Conservation (phyloP, 2,329 filamentous ascomycete species). For the Furcasterigmium sp. region DNA sequence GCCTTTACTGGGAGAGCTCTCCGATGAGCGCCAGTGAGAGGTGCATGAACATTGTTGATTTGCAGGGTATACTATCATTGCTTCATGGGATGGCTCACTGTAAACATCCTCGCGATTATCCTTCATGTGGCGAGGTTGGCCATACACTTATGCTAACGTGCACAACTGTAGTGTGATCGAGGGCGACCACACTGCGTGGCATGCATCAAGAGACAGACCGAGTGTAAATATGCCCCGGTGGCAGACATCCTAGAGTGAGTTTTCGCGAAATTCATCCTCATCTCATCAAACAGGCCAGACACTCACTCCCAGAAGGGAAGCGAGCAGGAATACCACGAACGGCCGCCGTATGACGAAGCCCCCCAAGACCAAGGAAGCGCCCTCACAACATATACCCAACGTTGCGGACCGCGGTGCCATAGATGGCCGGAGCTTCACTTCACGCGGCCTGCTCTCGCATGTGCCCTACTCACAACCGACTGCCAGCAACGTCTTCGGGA, state of each 20-base stretch:
- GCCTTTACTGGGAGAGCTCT: too few species aligned
- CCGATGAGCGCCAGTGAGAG: too few species aligned
- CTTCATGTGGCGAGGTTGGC: too few species aligned
- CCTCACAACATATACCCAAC: slow-evolving; percentile 36
- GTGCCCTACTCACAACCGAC: slow-evolving; percentile 66
- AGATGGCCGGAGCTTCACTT: slow-evolving; percentile 35
- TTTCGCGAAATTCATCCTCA: background rate
- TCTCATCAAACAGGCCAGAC: too few species aligned
- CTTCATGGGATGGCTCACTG: too few species aligned
- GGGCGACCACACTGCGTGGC: slow-evolving; percentile 64
- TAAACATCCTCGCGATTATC: too few species aligned
- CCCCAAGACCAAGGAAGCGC: slow-evolving; percentile 46
- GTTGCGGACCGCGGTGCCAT: slow-evolving; percentile 49
- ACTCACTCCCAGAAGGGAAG: too few species aligned
- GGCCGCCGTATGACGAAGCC: slow-evolving; percentile 52
- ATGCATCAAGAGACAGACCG: slow-evolving; percentile 70
- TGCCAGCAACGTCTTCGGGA: slow-evolving; percentile 75
- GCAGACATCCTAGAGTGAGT: slow-evolving; percentile 72
- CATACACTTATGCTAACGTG: too few species aligned
- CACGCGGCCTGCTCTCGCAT: slow-evolving; percentile 59
- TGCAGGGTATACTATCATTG: too few species aligned
- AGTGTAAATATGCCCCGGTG: slow-evolving; percentile 70
- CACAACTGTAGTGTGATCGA: slow-evolving; percentile 73
- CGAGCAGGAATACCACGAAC: slow-evolving; percentile 46
- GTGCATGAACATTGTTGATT: too few species aligned